phyloP scores from a whole-genome alignment of 129 eudicot genomes.

The Flaveria linearis region DNA sequence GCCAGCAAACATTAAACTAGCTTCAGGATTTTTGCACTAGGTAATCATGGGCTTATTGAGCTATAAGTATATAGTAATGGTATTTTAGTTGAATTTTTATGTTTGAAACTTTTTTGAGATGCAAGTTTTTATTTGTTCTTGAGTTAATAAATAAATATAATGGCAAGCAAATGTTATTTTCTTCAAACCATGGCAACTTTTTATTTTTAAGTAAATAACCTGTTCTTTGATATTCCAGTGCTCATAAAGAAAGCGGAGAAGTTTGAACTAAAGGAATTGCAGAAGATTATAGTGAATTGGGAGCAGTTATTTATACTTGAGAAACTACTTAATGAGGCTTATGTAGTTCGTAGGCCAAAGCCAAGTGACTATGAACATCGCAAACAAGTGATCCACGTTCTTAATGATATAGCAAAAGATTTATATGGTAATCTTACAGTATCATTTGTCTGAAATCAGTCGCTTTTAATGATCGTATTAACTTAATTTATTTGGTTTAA shows the following conservation, averaged over 20 bases:
- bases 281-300: conserved; percentile 32
- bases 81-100: background rate
- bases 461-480: background rate
- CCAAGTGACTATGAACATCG: conserved; percentile 66
- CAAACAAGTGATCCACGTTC: conserved; percentile 57
- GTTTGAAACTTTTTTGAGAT: background rate
- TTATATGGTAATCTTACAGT: conserved; percentile 56
- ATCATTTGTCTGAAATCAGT: background rate
- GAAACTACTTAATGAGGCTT: conserved; percentile 55
- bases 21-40: background rate
- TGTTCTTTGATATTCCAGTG: conserved; percentile 45
- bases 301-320: conserved; percentile 41
- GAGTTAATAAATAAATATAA: background rate
- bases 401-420: conserved; percentile 81
- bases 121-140: background rate
- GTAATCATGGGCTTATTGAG: background rate
- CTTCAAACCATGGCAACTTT: background rate
- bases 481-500: background rate
- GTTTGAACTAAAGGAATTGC: conserved; percentile 55
- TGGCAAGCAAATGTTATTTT: background rate
- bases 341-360: conserved; percentile 54
- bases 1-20: background rate
- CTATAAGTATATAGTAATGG: conserved; percentile 13
- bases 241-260: conserved; percentile 56
- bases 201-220: background rate